Percentiles rank a stretch among this genome's conserved stretches.
Evolutionary conservation across 2,329 filamentous ascomycete species (phyloP).

Genomic region (Cordyceps cateniannulata): DNA sequence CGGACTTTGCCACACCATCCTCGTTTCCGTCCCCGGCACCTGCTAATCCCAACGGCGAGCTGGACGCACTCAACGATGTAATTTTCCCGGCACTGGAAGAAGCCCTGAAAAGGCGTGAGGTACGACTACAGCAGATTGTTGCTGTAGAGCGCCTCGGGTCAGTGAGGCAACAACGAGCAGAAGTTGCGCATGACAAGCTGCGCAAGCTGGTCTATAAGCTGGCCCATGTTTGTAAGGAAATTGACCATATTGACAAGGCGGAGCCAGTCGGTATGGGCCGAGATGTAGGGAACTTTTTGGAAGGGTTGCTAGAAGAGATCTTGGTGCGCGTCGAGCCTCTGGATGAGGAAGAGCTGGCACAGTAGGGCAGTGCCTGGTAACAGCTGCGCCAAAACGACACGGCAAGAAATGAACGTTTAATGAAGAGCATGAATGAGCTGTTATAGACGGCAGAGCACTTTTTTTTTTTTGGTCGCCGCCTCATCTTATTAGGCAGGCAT

Average conservation of each 20-base stretch:
- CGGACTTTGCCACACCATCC: conserved; percentile 32
- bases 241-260: conserved; percentile 80
- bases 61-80: conserved; percentile 84
- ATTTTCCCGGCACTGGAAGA: conserved; percentile 90
- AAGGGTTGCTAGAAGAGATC: conserved; percentile 90
- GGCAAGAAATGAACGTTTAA: neutral
- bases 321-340: conserved; percentile 84
- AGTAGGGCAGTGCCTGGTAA: conserved; percentile 7
- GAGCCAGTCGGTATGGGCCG: conserved; percentile 91
- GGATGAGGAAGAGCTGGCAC: conserved; percentile 56
- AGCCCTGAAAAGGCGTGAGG: conserved; percentile 73
- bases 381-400: neutral
- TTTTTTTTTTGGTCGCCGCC: neutral
- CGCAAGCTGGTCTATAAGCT: conserved; percentile 76
- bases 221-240: conserved; percentile 76
- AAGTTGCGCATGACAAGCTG: conserved; percentile 74
- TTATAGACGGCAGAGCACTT: neutral
- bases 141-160: conserved; percentile 35
- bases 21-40: conserved; percentile 53
- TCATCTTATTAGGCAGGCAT: neutral
- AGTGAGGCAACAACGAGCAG: conserved; percentile 60
- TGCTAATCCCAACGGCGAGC: conserved; percentile 56
- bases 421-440: neutral
- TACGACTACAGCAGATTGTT: conserved; percentile 40
- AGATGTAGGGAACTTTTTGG: conserved; percentile 80